Percentiles rank a stretch among this genome's conserved stretches.
phyloP scores from a whole-genome alignment of 768 basidiomycete genomes.

The Pluteus cervinus region DNA sequence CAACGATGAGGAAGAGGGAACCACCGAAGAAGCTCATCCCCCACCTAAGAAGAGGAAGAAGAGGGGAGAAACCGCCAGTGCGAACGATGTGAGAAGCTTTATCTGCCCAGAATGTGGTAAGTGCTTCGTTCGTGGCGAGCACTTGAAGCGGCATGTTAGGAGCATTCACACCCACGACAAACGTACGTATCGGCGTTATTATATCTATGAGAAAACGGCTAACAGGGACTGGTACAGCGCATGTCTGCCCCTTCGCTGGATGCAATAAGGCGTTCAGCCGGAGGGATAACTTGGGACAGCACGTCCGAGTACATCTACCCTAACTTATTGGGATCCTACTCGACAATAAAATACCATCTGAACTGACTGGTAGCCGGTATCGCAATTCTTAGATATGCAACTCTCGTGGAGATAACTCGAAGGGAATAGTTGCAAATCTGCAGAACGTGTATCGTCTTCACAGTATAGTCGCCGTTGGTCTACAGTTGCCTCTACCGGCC shows the following conservation, averaged over 20 bases:
- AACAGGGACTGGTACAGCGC: slow-evolving; percentile 35
- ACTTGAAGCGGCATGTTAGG: slow-evolving; percentile 75
- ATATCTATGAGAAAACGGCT: slow-evolving; percentile 1
- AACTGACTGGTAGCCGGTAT: too few relatives aligned
- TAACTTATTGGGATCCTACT: too few relatives aligned
- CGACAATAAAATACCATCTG: too few relatives aligned
- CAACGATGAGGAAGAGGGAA: slow-evolving; percentile 14
- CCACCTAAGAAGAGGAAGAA: slow-evolving; percentile 12
- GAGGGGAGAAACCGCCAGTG: too few relatives aligned
- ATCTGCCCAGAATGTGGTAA: slow-evolving; percentile 73
- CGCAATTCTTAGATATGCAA: too few relatives aligned
- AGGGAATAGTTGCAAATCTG: too few relatives aligned
- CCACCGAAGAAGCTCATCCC: slow-evolving; percentile 9
- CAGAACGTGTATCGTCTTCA: too few relatives aligned
- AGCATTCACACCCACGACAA: slow-evolving; percentile 82
- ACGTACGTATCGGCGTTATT: slow-evolving; percentile 35
- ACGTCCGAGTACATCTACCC: slow-evolving; percentile 62
- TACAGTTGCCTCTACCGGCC: too few relatives aligned
- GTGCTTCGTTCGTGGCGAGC: slow-evolving; percentile 74
- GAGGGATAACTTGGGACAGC: slow-evolving; percentile 73
- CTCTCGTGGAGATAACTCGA: too few relatives aligned
- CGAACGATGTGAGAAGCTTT: slow-evolving; percentile 43
- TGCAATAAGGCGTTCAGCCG: slow-evolving; percentile 72
- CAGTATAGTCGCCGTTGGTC: too few relatives aligned
- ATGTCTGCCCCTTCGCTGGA: slow-evolving; percentile 53